These are phyloP conservation scores for Pseudohalonectria lignicola DNA, from an alignment of 2,329 filamentous ascomycete species.

Conservation along the genomic window DNA sequence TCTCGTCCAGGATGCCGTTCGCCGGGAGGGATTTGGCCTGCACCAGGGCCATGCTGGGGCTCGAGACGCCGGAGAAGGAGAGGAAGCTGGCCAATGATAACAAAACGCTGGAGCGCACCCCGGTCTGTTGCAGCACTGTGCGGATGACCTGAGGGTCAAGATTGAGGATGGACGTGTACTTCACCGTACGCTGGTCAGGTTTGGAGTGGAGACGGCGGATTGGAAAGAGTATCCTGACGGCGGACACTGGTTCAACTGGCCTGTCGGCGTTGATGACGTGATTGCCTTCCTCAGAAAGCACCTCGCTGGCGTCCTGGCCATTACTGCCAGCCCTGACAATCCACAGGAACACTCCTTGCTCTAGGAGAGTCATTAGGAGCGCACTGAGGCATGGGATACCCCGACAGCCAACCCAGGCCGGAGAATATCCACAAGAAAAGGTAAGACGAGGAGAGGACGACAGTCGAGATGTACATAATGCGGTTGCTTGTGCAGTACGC, in stretches of 20 bases:
- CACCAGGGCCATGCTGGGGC: conserved; percentile 18
- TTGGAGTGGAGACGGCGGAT: conserved; percentile 23
- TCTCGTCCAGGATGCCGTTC: conserved; percentile 25
- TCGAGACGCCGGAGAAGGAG: conserved; percentile 9
- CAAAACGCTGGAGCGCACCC: conserved; percentile 24
- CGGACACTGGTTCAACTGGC: conserved; percentile 32
- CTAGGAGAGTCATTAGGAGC: neutral
- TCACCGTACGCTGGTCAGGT: conserved; percentile 19
- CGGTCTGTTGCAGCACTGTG: conserved; percentile 31
- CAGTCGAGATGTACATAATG: neutral
- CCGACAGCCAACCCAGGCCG: too few species aligned
- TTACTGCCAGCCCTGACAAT: neutral
- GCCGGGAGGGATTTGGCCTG: conserved; percentile 16
- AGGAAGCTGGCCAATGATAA: conserved; percentile 7
- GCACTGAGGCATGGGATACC: neutral
- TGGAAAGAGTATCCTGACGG: conserved; percentile 30
- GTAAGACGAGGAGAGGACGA: neutral
- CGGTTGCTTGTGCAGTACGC: neutral
- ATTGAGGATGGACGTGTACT: conserved; percentile 22
- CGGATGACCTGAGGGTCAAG: conserved; percentile 27
- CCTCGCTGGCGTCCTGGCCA: neutral
- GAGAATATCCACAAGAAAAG: too few species aligned
- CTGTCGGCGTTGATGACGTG: conserved; percentile 28
- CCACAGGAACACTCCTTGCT: too few species aligned
- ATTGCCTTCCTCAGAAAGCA: conserved; percentile 2